Conservation (phyloP, 2,329 filamentous ascomycete species). For the Fusarium nematophilum region DNA sequence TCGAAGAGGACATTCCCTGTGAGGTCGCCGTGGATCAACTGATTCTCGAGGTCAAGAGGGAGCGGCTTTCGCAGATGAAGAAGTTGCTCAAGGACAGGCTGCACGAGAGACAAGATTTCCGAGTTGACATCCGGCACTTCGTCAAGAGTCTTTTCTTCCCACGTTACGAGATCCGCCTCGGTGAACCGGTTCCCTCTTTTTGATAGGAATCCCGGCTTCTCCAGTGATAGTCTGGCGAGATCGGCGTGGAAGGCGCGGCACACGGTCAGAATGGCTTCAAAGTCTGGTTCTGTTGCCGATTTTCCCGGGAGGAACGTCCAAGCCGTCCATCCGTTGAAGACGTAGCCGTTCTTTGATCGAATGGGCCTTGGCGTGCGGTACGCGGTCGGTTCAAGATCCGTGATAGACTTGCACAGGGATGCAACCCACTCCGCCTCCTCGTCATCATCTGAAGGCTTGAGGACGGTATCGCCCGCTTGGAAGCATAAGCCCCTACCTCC, state of each 20-base stretch:
- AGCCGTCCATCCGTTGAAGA: conserved; percentile 7
- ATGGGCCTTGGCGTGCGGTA: not conserved
- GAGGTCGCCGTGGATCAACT: conserved; percentile 19
- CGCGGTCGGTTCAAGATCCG: not conserved
- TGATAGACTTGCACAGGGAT: not conserved
- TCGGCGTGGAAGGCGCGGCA: conserved; percentile 7
- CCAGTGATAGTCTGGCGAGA: not conserved
- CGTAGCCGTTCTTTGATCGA: not conserved
- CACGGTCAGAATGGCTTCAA: conserved; percentile 4
- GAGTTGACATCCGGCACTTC: not conserved
- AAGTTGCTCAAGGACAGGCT: not conserved
- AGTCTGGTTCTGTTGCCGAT: not conserved
- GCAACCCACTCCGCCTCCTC: conserved; percentile 3
- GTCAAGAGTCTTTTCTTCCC: not conserved
- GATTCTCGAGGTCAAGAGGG: not conserved
- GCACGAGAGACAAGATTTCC: not conserved
- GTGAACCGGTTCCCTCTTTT: conserved; percentile 4
- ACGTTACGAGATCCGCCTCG: conserved; percentile 16
- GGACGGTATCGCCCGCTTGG: not conserved
- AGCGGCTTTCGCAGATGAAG: not conserved
- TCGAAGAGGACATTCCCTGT: conserved; percentile 16
- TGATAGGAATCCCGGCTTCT: not conserved
- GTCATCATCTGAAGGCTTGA: conserved; percentile 12
- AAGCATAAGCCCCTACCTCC: conserved; percentile 9
- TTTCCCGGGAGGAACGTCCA: conserved; percentile 3